Percentiles rank a stretch among this genome's conserved stretches.
Conservation (phyloP, 2,329 filamentous ascomycete species). For the Penicillium sp. region DNA sequence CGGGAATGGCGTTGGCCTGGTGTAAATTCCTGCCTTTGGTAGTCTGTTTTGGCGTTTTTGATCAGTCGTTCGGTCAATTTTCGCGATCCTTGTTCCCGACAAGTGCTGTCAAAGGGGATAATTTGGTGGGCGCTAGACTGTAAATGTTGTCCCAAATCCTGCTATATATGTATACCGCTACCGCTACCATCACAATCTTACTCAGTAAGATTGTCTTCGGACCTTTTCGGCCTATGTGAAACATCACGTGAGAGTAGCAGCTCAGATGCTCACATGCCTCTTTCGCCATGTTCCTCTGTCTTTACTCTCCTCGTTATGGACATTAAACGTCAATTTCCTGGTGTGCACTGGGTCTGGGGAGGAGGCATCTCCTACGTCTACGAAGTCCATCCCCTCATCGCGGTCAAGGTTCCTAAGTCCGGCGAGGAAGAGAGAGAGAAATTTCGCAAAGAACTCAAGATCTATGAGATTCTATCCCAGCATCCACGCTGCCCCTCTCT, state of each 20-base stretch:
- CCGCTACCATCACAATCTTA: too few relatives aligned
- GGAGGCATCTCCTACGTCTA: constrained; percentile 31
- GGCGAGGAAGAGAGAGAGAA: constrained; percentile 26
- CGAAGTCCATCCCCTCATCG: constrained; percentile 29
- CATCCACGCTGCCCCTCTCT: constrained; percentile 24
- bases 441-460: constrained; percentile 27
- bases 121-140: too few relatives aligned
- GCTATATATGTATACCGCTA: too few relatives aligned
- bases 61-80: background rate
- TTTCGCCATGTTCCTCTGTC: constrained; percentile 1
- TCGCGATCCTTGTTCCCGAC: too few relatives aligned
- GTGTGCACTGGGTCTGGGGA: constrained; percentile 26
- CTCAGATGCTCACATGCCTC: too few relatives aligned
- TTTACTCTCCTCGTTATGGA: background rate
- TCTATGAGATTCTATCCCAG: constrained; percentile 25
- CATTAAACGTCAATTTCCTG: constrained; percentile 6
- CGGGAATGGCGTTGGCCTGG: background rate
- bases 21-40: background rate
- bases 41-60: background rate
- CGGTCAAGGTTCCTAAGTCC: constrained; percentile 29
- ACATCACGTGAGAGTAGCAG: too few relatives aligned
- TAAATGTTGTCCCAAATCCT: too few relatives aligned
- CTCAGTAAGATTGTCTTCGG: too few relatives aligned
- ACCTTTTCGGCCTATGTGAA: too few relatives aligned
- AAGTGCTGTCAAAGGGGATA: too few relatives aligned